Evolutionary conservation across 2,329 filamentous ascomycete genomes (phyloP), one percentile per base, ranked within the genome.

Genomic region (Aspergillus fructus): DNA sequence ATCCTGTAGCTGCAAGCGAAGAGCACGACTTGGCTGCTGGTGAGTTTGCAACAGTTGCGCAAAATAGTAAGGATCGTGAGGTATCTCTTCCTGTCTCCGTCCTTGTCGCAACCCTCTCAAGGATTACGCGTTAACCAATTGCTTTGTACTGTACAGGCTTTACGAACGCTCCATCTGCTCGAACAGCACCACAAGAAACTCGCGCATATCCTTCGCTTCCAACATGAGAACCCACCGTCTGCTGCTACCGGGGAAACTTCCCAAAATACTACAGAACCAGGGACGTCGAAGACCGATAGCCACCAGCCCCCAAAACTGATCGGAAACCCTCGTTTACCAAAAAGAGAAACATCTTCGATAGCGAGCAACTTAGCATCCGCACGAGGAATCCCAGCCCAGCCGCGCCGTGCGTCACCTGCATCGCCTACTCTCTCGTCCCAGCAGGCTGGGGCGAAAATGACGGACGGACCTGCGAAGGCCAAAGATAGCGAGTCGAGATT

Each of bases 21-120:
- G 90, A 96, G 74, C 93, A 97, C 76, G 87, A 93, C 53, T 81
- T 90, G 56, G 94, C 94, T 39, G 93, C 94, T 2, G 88, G 87
- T 62, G 91, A 96, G 72, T 97, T 96, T 73, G 88, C 91, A 59
- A 88, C 88, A 59, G 93, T 92, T 30, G 87, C 90, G n/a, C 84
- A 85, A 60, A 83, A 78, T 48, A 96, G 91, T 7, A 74, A 75
- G n/a, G 84, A 88, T 69, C 72, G 71, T 4, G 83, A 86, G 74
- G 83, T 84, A 68, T 53, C 62, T 11, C 27, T 30, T 30, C 9
- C 27, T 30, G 27, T 30, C 27, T 63, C n/a, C 40, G 21, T 34
- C 30, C 41, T 13, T 57, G 13, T 37, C 39, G 34, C 34, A 43
- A 17, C 33, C 34, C 11, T 41, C 5, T 3, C 2, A 12, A n/a